Evolutionary conservation across 768 basidiomycete species (phyloP), one percentile per base, ranked within the genome.

Genomic region (Tricholoma matsutake): DNA sequence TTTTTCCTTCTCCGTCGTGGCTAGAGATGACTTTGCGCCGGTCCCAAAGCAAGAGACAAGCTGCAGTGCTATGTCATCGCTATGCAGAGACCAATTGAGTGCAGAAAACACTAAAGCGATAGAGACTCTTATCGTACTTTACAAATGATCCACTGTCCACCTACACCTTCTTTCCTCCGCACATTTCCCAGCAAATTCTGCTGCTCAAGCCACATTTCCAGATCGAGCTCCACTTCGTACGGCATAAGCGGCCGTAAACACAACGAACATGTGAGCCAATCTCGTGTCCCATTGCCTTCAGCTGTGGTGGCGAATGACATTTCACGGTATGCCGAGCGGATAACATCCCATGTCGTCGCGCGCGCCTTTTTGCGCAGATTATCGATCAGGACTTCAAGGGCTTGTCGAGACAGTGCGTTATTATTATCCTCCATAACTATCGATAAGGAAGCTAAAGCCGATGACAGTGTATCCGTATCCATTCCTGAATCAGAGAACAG

Each of bases 291-390:
- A 32, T 72, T 71, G 2, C 49, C 49, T 51, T 51, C 49, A 16
- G 49, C 9, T 6, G 22, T 28, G 22, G 73, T 69, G 61, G 75
- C 74, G 61, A 77, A 81, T 31, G 75, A 73, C 16, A 90, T 58
- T 66, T 91, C 89, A 49, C 87, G 78, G 69, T 91, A 91, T 0
- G 83, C 83, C 20, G 80, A 75, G 31, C 87, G 83, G 47, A 91
- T 65, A 14, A 88, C 72, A 0, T 54, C 67, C 89, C 89, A 91
- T 2, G 83, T 73, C n/a, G 75, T 81, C 18, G 78, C 76, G 32
- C 86, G 78, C 6, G 78, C 78, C 70, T 83, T 86, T 2, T 60
- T 68, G 14, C 85, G 80, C 35, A 91, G 67, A 4, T 72, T 71
- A 20, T 81, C 77, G 9, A 87, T 67, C 1, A 86, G 75, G 14